Evolutionary conservation across 371 early-diverging fungal species (phyloP), one percentile per base, ranked within the genome.

Genomic region (Enterospora canceri): DNA sequence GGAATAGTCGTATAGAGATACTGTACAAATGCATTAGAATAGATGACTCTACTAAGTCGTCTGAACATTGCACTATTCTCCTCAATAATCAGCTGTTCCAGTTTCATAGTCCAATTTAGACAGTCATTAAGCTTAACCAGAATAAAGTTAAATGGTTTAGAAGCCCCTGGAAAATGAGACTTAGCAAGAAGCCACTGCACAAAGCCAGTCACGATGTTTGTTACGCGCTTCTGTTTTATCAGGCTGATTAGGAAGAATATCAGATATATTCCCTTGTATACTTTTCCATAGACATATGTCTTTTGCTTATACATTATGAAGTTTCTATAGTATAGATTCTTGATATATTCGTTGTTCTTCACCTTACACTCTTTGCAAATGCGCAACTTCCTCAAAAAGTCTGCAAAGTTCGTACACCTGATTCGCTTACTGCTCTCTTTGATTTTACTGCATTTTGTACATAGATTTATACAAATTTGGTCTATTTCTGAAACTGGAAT

Each of bases 321-420:
- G 34, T 65, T 65, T 32, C 40, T 58, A 58, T 54, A 65, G 50
- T 67, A 73, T 26, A 61, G 32, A 15, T 60, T 68, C 40, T 62
- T 68, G 26, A 73, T 62, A 55, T 47, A 64, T 21, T 28, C 51
- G 2, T 49, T 15, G 31, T 65, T 68, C 18, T 29, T 56, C 21
- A 63, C n/a, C 57, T 73, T 73, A 32, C 73, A 73, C 26, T 33
- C 58, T 1, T 49, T 53, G 57, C 73, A 73, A 19, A 68, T 50
- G 15, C 33, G 31, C 21, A 73, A 23, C 29, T 65, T 73, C 24
- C 12, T 50, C 21, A 65, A 60, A 65, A 67, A 73, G 24, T 73
- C 68, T 19, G 26, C 54, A 54, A 68, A 73, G 15, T 34, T 62
- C 24, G 3, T 63, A 19, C 67, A 63, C 19, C 2, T 24, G 18